Percentiles rank a stretch among this genome's conserved stretches.
These are phyloP conservation scores for Eutreptiella sp. DNA, from an alignment of 208 protist species.

Conservation along the genomic window DNA sequence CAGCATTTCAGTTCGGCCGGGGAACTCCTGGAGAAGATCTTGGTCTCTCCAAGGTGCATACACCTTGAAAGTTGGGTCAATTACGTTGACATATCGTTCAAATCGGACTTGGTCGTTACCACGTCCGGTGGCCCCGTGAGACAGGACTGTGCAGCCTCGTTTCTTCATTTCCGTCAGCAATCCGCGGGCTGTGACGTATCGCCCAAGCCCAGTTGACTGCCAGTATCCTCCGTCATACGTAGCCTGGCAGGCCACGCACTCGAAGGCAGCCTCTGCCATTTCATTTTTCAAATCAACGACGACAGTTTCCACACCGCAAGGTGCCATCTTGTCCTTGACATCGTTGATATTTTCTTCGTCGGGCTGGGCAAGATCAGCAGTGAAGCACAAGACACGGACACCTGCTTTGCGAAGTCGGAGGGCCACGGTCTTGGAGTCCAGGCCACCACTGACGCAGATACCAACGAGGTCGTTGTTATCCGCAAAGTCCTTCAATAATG, in stretches of 20 bases:
- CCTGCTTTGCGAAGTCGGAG: conserved; percentile 63
- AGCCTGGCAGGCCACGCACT: conserved; percentile 71
- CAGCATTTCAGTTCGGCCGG: conserved; percentile 60
- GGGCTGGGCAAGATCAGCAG: conserved; percentile 69
- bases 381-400: conserved; percentile 73
- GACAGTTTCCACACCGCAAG: conserved; percentile 67
- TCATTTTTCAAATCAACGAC: conserved; percentile 72
- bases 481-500: too few relatives aligned
- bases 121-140: conserved; percentile 66
- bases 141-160: conserved; percentile 67
- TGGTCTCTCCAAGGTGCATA: conserved; percentile 81
- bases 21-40: conserved; percentile 68
- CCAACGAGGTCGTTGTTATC: conserved; percentile 73
- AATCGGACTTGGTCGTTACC: conserved; percentile 74
- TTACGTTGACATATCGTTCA: conserved; percentile 71
- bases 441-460: conserved; percentile 75
- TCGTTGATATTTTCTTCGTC: conserved; percentile 54
- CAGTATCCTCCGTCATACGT: conserved; percentile 71
- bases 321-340: conserved; percentile 62
- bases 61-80: conserved; percentile 68
- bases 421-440: conserved; percentile 74
- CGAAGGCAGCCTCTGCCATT: conserved; percentile 68
- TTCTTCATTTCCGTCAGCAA: conserved; percentile 64
- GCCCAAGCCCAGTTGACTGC: conserved; percentile 69
- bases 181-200: conserved; percentile 67